Evolutionary conservation across 139 green algal genomes (phyloP), one percentile per base, ranked within the genome.

Genomic region (Micromonas pusilla): DNA sequence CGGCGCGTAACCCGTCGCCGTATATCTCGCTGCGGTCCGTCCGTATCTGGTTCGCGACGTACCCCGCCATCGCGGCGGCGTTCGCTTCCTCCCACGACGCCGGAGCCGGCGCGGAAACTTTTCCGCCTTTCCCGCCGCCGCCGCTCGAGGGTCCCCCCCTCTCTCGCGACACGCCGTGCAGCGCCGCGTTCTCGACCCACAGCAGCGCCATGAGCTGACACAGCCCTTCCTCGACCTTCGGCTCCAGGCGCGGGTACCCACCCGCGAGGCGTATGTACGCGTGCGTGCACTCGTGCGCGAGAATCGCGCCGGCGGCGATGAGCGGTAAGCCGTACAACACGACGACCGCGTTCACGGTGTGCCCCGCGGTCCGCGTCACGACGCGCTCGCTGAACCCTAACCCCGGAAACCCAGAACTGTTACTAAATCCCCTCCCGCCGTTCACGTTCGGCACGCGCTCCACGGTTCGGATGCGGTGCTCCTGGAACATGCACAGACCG

Each of bases 251-350:
- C 4, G 80, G 85, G 68, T 89, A 83, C 4, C 87, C 80, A 66
- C 82, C 77, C 68, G 68, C 32, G 70, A 96, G 87, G 3, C 91
- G 86, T 75, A 98, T 79, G 77, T 86, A 97, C 0, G 92, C 93
- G 79, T 97, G 93, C 91, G 93, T 96, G 45, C 91, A 81, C 86
- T 97, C 93, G 77, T 97, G 93, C 28, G 92, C 92, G 3, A 97
- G 81, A 77, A 97, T 93, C 73, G 78, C 87, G 52, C 88, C 91
- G 0, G 86, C 90, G 72, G 97, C 86, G 83, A 97, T 81, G 30
- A 87, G 82, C 4, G 93, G 93, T 66, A 98, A 81, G 5, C 93
- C 94, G 65, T 88, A 93, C 52, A 97, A 80, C 36, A 97, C 88
- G 74, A 97, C 84, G 25, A 97, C 90, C 26, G 80, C 90, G 0